Evolutionary conservation across 2,329 filamentous ascomycete species (phyloP).

Genomic region (Proliferodiscus dingleyae): DNA sequence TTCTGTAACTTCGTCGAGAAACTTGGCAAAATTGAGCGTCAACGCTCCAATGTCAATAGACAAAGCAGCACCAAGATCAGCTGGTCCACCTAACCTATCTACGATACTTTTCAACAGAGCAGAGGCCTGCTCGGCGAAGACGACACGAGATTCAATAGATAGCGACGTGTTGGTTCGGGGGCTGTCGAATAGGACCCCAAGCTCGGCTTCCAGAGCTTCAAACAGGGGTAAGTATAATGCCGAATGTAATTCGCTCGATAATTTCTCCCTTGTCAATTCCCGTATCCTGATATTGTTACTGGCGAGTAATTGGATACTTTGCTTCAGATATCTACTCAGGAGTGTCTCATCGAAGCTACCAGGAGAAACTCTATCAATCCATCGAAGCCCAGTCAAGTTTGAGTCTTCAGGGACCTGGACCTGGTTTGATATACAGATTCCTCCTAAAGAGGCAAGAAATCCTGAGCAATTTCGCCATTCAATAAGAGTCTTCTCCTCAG

Average conservation of each 20-base stretch:
- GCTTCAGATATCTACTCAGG: slow-evolving; percentile 53
- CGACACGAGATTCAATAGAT: slow-evolving; percentile 54
- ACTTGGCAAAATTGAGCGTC: slow-evolving; percentile 62
- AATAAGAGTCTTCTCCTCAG: slow-evolving; percentile 52
- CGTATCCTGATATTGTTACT: slow-evolving; percentile 60
- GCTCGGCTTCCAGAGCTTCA: slow-evolving; percentile 59
- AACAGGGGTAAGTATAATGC: slow-evolving; percentile 59
- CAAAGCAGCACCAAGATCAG: slow-evolving; percentile 57
- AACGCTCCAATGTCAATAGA: slow-evolving; percentile 60
- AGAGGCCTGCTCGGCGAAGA: slow-evolving; percentile 64
- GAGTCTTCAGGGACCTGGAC: slow-evolving; percentile 51
- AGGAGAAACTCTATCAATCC: slow-evolving; percentile 53
- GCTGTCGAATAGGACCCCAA: slow-evolving; percentile 58
- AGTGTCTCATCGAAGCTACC: slow-evolving; percentile 58
- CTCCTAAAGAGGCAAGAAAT: slow-evolving; percentile 62
- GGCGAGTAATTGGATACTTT: slow-evolving; percentile 61
- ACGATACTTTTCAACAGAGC: slow-evolving; percentile 59
- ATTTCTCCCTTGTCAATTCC: slow-evolving; percentile 61
- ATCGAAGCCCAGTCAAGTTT: slow-evolving; percentile 50
- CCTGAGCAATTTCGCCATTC: slow-evolving; percentile 68
- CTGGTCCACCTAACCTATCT: slow-evolving; percentile 58
- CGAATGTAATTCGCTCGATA: slow-evolving; percentile 60
- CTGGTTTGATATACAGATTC: slow-evolving; percentile 59
- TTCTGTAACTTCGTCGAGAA: slow-evolving; percentile 55
- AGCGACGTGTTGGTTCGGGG: slow-evolving; percentile 46